Evolutionary conservation across 805 yeast species (phyloP).

Genomic region (Sugiyamaella smithiae): DNA sequence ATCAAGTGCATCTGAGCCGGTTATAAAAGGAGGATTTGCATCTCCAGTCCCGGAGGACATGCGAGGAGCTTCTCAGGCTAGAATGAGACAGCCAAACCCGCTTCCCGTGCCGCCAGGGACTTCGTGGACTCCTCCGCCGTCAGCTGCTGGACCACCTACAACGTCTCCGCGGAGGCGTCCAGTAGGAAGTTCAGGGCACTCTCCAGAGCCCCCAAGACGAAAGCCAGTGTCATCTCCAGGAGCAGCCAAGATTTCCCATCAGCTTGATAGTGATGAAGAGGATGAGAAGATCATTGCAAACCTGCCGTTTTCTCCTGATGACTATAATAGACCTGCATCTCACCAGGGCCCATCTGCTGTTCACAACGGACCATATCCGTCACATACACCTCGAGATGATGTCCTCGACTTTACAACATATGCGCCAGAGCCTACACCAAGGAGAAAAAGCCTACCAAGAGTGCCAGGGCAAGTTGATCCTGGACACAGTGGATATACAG

Average conservation of each 20-base stretch:
- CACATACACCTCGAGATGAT: constrained; percentile 11
- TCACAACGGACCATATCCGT: not conserved
- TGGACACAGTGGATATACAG: constrained; percentile 25
- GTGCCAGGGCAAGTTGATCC: constrained; percentile 26
- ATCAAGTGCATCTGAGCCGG: not conserved
- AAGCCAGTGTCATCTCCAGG: constrained; percentile 18
- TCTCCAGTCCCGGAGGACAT: not conserved
- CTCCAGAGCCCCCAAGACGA: constrained; percentile 10
- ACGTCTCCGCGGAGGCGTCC: not conserved
- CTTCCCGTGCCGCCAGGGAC: not conserved
- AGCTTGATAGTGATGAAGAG: constrained; percentile 2
- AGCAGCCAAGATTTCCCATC: constrained; percentile 1
- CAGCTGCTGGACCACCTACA: not conserved
- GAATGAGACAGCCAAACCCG: not conserved
- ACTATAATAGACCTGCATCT: constrained; percentile 15
- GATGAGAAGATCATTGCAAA: constrained; percentile 11
- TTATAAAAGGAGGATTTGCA: constrained; percentile 1
- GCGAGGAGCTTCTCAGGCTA: not conserved
- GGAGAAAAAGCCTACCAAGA: constrained; percentile 15
- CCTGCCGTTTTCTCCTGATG: constrained; percentile 26
- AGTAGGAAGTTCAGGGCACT: not conserved
- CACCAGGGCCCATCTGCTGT: not conserved
- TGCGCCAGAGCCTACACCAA: constrained; percentile 28
- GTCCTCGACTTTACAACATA: constrained; percentile 23
- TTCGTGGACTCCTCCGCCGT: not conserved